Base-by-base conservation (phyloP, 176 grass and related monocot species). In the Zizania latifolia region DNA sequence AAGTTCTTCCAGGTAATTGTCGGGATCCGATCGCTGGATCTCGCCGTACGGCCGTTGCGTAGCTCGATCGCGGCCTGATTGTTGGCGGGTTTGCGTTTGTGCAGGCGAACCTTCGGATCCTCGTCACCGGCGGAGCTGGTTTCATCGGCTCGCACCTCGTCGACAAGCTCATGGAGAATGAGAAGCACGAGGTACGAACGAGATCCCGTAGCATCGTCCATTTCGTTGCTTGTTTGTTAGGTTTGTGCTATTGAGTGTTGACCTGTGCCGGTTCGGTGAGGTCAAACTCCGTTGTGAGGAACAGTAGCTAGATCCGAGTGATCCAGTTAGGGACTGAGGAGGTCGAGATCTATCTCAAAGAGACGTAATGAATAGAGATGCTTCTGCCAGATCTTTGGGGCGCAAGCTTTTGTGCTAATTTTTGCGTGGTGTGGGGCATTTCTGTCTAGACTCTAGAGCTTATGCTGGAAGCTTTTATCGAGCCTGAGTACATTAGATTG, bases 161-260 rank as follows among this genome's bases (percentile, higher is more conserved):
- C 32, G 96, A 99, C 87, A 99, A 75, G 81, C 88, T 99, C 76
- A 99, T 99, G 96, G 96, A 99, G 77, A 99, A 99, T 80, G 96
- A 99, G 86, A 99, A 99, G 86, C 33, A 99, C 70, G 96, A 99
- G 96, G 96, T 99, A 92, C 70, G 32, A 2, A 24, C 10, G 27
- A 72, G 65, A 72, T 84, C 82, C 73, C 31, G 23, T 62, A 48
- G 4, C 59, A 27, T 41, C 53, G 30, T 67, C 43, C n/a, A 59
- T 85, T 38, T 26, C 31, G 15, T 30, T 74, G 68, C 75, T 81
- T 58, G 51, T 14, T 78, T 26, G 5, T 48, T 50, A 28, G 26
- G 65, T 44, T 41, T 65, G 0, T 2, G 57, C 23, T n/a, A n/a
- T n/a, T n/a, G n/a, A 19, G n/a, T 56, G 61, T 75, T 78, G 12